phyloP scores from a whole-genome alignment of 1,139 yeast species.

The Pichia sp. region DNA sequence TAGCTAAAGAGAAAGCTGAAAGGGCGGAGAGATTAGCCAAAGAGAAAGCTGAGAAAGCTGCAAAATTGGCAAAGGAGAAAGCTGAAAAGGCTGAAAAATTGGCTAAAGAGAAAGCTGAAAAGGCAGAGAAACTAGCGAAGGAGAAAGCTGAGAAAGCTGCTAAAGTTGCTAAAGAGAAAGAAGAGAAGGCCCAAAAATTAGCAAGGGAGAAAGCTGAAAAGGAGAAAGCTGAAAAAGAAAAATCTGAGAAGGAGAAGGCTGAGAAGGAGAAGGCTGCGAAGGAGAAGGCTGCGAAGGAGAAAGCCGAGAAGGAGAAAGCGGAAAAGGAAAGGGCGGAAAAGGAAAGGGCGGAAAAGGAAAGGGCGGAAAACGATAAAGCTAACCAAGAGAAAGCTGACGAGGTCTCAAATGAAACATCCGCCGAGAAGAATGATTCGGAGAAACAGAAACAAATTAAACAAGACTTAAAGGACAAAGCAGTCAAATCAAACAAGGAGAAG shows the following conservation, averaged over 20 bases:
- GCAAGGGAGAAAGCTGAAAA: slow-evolving; percentile 1
- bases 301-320: slow-evolving; percentile 4
- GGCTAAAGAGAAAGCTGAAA: slow-evolving; percentile 1
- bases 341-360: slow-evolving; percentile 17
- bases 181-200: slow-evolving; percentile 11
- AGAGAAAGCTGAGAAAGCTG: slow-evolving; percentile 1
- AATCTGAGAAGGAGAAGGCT: background rate
- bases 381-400: slow-evolving; percentile 13
- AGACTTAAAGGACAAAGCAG: background rate
- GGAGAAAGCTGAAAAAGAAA: background rate
- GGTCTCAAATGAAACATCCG: slow-evolving; percentile 17
- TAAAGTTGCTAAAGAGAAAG: slow-evolving; percentile 1
- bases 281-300: slow-evolving; percentile 2
- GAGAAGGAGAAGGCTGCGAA: slow-evolving; percentile 2
- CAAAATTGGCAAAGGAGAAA: background rate
- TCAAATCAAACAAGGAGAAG: slow-evolving; percentile 5
- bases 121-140: background rate
- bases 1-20: background rate
- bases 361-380: slow-evolving; percentile 1
- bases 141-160: slow-evolving; percentile 1
- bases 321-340: slow-evolving; percentile 2
- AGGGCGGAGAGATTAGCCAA: background rate
- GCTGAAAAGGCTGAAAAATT: slow-evolving; percentile 1
- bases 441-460: slow-evolving; percentile 4
- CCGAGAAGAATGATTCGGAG: slow-evolving; percentile 6